Evolutionary conservation across 75 land plant genomes (phyloP), one percentile per base, ranked within the genome.

Genomic region (Ceratopteris richardii): DNA sequence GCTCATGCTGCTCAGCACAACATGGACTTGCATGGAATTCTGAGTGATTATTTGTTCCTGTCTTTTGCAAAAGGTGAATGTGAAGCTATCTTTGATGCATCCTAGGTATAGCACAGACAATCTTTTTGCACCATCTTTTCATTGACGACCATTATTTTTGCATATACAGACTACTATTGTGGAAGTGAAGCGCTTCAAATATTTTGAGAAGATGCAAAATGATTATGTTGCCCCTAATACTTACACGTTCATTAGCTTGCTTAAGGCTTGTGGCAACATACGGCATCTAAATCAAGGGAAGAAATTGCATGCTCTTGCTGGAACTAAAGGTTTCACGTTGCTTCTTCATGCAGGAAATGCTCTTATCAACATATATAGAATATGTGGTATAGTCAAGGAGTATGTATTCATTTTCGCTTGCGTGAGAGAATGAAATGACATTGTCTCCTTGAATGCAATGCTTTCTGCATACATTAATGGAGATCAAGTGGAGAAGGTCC

Each of bases 391-490:
- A 19, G 42, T 60, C 40, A 71, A 24, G 2, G 40, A 62, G 24
- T 67, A 71, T 20, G 51, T 62, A 14, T 31, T 17, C 29, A 71
- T 68, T 73, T 72, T 77, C 42, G 69, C 56, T 56, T 58, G 60
- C 52, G 54, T 60, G 21, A 52, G 64, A 0, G 47, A 33, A 53
- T 58, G 53, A 23, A n/a, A n/a, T n/a, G 64, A 78, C 57, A 65
- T 66, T 29, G 67, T 66, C 36, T 60, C 69, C 36, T 78, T 76
- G 77, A 78, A 63, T 13, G 66, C 60, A 1, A 73, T 78, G 76
- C 61, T 77, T 30, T 76, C 65, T 1, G 74, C 43, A 23, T 72
- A 64, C 47, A 66, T 66, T 41, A 43, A 64, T 19, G 28, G 31
- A 26, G 86, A 85, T 26, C 27, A 52, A 23, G 54, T 2, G 25